Percentiles rank a stretch among this genome's conserved stretches.
Conservation (phyloP, 139 green algal species). For the Tetratostichococcus sp. region DNA sequence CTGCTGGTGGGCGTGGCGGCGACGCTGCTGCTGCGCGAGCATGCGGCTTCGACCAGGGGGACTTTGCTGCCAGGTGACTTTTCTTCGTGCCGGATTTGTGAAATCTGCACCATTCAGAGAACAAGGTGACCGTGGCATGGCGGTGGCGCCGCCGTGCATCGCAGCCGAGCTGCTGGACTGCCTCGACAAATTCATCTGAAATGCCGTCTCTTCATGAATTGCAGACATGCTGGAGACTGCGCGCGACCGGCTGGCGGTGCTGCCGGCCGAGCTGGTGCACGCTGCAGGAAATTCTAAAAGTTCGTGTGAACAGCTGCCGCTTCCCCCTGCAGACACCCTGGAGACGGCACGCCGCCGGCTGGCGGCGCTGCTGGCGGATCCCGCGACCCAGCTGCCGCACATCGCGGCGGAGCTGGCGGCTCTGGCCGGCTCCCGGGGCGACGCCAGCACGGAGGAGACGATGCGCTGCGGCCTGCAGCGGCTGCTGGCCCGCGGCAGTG, state of each 20-base stretch:
- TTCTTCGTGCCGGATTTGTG: no score
- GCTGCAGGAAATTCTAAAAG: no score
- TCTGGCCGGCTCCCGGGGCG: conserved; percentile 5
- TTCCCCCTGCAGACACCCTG: conserved; percentile 6
- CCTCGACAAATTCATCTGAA: no score
- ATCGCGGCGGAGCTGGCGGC: conserved; percentile 47
- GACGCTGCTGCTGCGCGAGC: conserved; percentile 49
- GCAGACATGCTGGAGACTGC: no score
- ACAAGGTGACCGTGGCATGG: no score
- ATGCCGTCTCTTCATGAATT: no score
- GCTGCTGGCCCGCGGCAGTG: conserved; percentile 21
- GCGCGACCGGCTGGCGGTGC: no score
- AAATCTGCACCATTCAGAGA: no score
- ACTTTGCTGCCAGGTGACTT: not conserved
- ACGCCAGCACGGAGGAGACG: not conserved
- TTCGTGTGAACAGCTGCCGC: no score
- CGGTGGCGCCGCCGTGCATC: no score
- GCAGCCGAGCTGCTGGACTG: no score
- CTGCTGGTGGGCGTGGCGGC: conserved; percentile 53
- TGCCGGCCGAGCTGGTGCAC: no score
- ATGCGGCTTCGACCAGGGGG: not conserved
- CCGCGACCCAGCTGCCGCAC: conserved; percentile 49
- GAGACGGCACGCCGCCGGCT: conserved; percentile 40
- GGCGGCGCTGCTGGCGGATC: conserved; percentile 53
- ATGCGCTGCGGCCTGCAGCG: conserved; percentile 10